Base-by-base conservation (phyloP, 2,329 filamentous ascomycete species). In the Aspergillus sp. region DNA sequence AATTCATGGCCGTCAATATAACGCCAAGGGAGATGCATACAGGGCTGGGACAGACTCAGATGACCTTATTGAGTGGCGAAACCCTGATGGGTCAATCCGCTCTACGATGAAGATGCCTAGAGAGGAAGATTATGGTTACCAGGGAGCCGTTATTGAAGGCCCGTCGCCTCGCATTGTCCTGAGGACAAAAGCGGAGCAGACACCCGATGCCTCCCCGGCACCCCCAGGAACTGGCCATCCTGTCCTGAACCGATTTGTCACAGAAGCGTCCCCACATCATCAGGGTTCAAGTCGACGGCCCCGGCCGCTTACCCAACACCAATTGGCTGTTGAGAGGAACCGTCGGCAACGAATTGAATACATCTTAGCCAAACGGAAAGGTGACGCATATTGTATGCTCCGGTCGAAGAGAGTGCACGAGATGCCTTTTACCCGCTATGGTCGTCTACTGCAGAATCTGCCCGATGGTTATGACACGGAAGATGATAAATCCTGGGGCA, bases 241-340 rank as follows among this genome's bases (percentile, higher is more conserved):
- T 22, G 67, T 78, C 13, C 63, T 79, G 13, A 75, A 74, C 58
- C 75, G 77, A 41, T 79, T 75, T 60, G 68, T 72, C 48, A 65
- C 68, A 2, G 72, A 73, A 54, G 65, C 72, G 19, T 68, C 70
- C 30, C 65, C 68, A 50, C 64, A 65, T 19, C 68, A 70, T 49
- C 65, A 60, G 39, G 52, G 63, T 53, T 66, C 69, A 41, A 68
- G 70, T 47, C 75, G 77, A 51, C 77, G 79, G 12, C 75, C 78
- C 13, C 74, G 79, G 17, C 79, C 79, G 9, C 70, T 80, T 41
- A 81, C 79, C 2, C 78, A 80, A 51, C 79, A 81, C 55, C 79
- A 81, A 56, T 70, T 80, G 51, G 79, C 79, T 20, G 74, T 81
- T 5, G 78, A 80, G 59, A 75, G 79, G 52, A 79, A 81, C 56